Evolutionary conservation across 371 early-diverging fungal genomes (phyloP), one percentile per base, ranked within the genome.

Genomic region (Mucor plumbeus): DNA sequence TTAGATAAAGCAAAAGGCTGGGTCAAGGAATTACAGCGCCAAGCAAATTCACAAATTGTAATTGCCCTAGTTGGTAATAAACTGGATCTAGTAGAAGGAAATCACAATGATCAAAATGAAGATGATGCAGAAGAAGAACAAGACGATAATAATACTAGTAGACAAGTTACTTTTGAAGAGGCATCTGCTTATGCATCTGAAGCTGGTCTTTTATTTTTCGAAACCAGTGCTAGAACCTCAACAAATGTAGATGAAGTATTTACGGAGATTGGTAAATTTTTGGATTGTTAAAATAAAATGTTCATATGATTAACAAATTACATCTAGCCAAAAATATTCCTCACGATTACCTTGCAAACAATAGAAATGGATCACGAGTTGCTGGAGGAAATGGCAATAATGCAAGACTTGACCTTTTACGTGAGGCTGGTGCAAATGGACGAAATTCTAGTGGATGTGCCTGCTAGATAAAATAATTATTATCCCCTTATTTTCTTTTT

Each of bases 51-150:
- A 50, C 91, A 90, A 75, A 99, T 96, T 69, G 95, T 99, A 64
- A 97, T 96, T 85, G 97, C 98, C 21, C 81, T 99, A 68, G 97
- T 97, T 36, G 99, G 97, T 54, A 97, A 97, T 83, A 97, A 98
- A 80, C 80, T 92, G 14, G 99, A 98, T 75, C 74, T 98, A 67
- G 92, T 84, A 31, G 63, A 74, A 65, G 61, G 75, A 40, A 75
- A 72, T 19, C 61, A 21, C 26, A 53, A 14, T 4, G 53, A 53
- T 71, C 39, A 21, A 17, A 15, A 38, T 38, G 61, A 58, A 80
- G 54, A 63, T 0, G 88, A 61, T 86, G 89, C 69, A 83, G 88
- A 57, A 85, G 89, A 70, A 83, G 88, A 57, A 85, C 86, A 78
- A n/a, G 33, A 65, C 15, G 59, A 65, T 1, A 35, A 59, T 19